Evolutionary conservation across 164 flowering plant genomes (phyloP).

Genomic region (Berberis thunbergii): DNA sequence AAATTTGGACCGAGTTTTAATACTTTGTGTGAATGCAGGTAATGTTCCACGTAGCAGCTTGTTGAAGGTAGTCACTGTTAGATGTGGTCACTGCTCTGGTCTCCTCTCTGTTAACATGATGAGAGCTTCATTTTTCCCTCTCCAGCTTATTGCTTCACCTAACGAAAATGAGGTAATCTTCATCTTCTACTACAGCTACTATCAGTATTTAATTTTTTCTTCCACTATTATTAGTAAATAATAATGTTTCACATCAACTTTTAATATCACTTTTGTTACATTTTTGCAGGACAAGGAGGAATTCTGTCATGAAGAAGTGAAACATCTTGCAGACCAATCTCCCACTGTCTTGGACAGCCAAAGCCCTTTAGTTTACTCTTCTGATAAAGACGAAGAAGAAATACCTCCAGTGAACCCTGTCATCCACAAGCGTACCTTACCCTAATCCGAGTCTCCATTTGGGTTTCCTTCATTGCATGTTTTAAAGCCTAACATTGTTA

Average conservation of each 20-base stretch:
- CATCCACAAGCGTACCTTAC: constrained; percentile 52
- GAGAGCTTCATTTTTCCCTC: constrained; percentile 63
- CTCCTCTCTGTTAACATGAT: constrained; percentile 78
- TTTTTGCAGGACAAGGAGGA: constrained; percentile 27
- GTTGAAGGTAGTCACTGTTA: constrained; percentile 65
- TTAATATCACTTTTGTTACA: not conserved
- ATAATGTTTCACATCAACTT: no score
- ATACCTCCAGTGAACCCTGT: constrained; percentile 15
- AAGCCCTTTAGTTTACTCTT: constrained; percentile 22
- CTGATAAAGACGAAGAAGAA: constrained; percentile 45
- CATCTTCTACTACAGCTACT: not conserved
- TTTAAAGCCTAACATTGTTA: not conserved
- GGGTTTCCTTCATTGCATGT: not conserved
- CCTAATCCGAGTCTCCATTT: not conserved
- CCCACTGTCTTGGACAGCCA: constrained; percentile 9
- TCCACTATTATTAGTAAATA: no score
- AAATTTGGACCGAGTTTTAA: not conserved
- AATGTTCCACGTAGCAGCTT: constrained; percentile 68
- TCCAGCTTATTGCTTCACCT: constrained; percentile 54
- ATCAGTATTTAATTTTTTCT: no score
- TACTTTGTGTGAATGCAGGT: constrained; percentile 39
- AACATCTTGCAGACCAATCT: constrained; percentile 12
- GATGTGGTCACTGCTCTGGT: constrained; percentile 79
- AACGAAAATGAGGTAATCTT: constrained; percentile 19
- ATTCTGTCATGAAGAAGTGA: constrained; percentile 19